phyloP scores from a whole-genome alignment of 163 green algal genomes.

The Scenedesmus sp. region DNA sequence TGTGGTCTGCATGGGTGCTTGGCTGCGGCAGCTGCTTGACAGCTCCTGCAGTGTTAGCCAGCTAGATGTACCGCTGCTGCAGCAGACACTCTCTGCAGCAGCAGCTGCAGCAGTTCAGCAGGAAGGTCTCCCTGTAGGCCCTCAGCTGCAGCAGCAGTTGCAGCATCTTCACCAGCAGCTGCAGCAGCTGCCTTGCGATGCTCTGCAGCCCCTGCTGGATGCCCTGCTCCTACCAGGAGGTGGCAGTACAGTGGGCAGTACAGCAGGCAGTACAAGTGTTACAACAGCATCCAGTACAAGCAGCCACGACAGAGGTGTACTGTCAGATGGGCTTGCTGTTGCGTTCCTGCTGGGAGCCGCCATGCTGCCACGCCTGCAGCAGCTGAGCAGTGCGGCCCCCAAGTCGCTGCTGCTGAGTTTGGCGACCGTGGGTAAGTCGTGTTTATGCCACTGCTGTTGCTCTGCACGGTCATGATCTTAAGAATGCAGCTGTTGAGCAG shows the following conservation, averaged over 20 bases:
- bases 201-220: background rate
- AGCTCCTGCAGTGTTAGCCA: background rate
- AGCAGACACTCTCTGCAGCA: conserved; percentile 3
- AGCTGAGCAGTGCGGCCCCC: conserved; percentile 15
- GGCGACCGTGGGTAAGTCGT: background rate
- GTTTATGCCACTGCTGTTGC: background rate
- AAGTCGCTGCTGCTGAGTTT: conserved; percentile 25
- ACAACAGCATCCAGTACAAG: background rate
- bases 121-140: background rate
- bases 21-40: background rate
- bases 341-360: background rate
- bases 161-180: conserved; percentile 24
- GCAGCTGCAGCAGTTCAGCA: background rate
- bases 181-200: conserved; percentile 9
- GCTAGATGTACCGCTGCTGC: conserved; percentile 9
- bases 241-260: background rate
- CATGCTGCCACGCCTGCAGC: conserved; percentile 29
- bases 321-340: background rate
- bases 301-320: background rate
- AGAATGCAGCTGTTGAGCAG: background rate
- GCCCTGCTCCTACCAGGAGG: background rate
- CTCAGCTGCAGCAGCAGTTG: background rate
- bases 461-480: background rate
- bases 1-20: background rate
- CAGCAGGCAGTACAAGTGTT: too few relatives aligned